These are phyloP conservation scores for Sclerotinia spermophila DNA, from an alignment of 2,329 filamentous ascomycete genomes.

Conservation along the genomic window DNA sequence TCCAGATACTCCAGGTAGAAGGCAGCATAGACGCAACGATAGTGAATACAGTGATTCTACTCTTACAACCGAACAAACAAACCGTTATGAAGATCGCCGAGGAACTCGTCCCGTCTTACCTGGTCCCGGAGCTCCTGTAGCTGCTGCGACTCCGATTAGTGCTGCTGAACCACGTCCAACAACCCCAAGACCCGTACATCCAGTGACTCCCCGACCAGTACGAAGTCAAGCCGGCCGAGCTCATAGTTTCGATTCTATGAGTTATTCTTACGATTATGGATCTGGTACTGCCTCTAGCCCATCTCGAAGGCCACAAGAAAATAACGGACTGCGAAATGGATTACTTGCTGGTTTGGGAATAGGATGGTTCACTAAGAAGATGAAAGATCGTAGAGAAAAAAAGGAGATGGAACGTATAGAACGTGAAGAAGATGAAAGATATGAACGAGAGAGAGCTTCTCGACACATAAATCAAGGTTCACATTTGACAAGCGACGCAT, in stretches of 20 bases:
- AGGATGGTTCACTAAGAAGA: slow-evolving; percentile 64
- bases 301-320: slow-evolving; percentile 44
- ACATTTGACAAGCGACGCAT: slow-evolving; percentile 68
- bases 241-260: slow-evolving; percentile 50
- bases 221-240: slow-evolving; percentile 45
- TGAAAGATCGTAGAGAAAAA: slow-evolving; percentile 53
- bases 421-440: slow-evolving; percentile 41
- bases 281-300: slow-evolving; percentile 53
- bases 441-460: slow-evolving; percentile 58
- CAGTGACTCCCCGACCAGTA: slow-evolving; percentile 38
- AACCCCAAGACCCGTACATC: slow-evolving; percentile 25
- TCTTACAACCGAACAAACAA: slow-evolving; percentile 26
- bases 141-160: slow-evolving; percentile 47
- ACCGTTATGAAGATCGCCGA: slow-evolving; percentile 32
- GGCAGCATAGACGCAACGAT: slow-evolving; percentile 39
- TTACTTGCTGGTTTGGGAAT: slow-evolving; percentile 60
- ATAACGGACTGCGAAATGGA: slow-evolving; percentile 41
- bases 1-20: slow-evolving; percentile 55
- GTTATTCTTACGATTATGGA: slow-evolving; percentile 42
- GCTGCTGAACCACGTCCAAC: slow-evolving; percentile 43
- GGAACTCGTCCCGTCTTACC: slow-evolving; percentile 43
- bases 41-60: slow-evolving; percentile 48
- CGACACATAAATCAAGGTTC: slow-evolving; percentile 49
- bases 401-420: slow-evolving; percentile 39
- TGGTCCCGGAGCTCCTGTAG: slow-evolving; percentile 44